A percentile compares a stretch with the other conserved stretches of the same genome.
Conservation (phyloP, 1,284 basidiomycete species). For the Mycosarcoma mackinlayi region DNA sequence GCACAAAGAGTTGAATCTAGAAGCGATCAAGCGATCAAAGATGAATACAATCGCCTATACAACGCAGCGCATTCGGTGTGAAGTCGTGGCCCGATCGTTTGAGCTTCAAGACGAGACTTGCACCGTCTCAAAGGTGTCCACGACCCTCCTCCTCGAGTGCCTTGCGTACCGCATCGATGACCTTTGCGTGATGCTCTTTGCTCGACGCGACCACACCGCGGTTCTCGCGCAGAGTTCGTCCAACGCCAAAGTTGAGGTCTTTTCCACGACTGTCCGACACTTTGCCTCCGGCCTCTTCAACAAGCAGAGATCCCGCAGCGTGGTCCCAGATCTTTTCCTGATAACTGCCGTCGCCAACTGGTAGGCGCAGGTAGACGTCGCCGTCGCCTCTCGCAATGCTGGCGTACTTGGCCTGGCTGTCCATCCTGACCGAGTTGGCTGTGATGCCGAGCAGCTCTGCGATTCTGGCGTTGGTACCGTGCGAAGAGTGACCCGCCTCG, state of each 20-base stretch:
- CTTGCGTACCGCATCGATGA: slow-evolving; percentile 80
- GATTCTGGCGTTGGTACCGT: slow-evolving; percentile 81
- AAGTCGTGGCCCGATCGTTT: no score
- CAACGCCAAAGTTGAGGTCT: slow-evolving; percentile 85
- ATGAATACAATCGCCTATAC: no score
- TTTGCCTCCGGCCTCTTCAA: slow-evolving; percentile 88
- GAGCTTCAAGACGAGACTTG: no score
- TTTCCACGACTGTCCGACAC: slow-evolving; percentile 85
- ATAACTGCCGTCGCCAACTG: slow-evolving; percentile 80
- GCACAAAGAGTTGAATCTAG: no score
- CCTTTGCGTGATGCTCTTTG: slow-evolving; percentile 75
- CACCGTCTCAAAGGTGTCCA: slow-evolving; percentile 36
- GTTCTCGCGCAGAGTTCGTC: slow-evolving; percentile 86
- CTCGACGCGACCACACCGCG: slow-evolving; percentile 85
- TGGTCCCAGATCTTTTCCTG: slow-evolving; percentile 97
- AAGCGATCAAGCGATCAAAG: no score
- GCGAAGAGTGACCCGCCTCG: slow-evolving; percentile 90
- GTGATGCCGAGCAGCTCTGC: slow-evolving; percentile 78
- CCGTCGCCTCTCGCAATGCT: slow-evolving; percentile 88
- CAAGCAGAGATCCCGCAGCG: slow-evolving; percentile 84
- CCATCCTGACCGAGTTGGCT: slow-evolving; percentile 83
- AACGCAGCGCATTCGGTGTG: no score
- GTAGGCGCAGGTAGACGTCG: slow-evolving; percentile 89
- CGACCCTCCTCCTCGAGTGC: slow-evolving; percentile 73
- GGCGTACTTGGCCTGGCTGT: slow-evolving; percentile 96